phyloP scores from a whole-genome alignment of 2,329 filamentous ascomycete genomes.

The Phoma sp. region DNA sequence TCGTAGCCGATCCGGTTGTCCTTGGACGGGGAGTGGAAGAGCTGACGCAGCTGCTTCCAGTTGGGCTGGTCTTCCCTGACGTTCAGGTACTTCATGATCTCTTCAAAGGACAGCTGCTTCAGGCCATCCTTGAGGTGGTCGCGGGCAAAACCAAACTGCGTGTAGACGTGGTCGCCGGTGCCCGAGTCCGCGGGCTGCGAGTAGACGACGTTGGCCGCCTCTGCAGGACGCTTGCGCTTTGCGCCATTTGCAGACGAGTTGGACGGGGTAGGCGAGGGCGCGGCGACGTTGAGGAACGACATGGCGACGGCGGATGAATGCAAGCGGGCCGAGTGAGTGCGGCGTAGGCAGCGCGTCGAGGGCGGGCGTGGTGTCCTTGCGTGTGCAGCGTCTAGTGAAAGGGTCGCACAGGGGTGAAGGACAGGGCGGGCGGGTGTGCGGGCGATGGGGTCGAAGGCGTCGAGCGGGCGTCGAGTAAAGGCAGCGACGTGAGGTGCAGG shows the following conservation, averaged over 20 bases:
- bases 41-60: constrained; percentile 65
- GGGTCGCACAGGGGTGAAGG: constrained; percentile 34
- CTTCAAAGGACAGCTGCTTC: constrained; percentile 71
- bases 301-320: constrained; percentile 22
- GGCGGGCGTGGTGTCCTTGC: not conserved
- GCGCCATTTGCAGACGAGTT: constrained; percentile 46
- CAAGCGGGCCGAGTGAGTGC: constrained; percentile 1
- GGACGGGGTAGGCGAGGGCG: constrained; percentile 67
- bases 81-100: constrained; percentile 82
- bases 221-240: constrained; percentile 67
- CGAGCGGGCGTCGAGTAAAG: constrained; percentile 7
- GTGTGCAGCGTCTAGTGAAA: constrained; percentile 45
- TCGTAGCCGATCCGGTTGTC: constrained; percentile 68
- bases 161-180: constrained; percentile 81
- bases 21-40: constrained; percentile 66
- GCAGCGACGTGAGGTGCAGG: constrained; percentile 8
- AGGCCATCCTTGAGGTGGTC: constrained; percentile 67
- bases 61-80: constrained; percentile 69
- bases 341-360: not conserved
- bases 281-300: constrained; percentile 46
- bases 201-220: constrained; percentile 66
- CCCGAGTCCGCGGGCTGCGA: constrained; percentile 80
- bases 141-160: constrained; percentile 86
- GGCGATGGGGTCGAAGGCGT: constrained; percentile 1
- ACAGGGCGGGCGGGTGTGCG: not conserved